phyloP scores from a whole-genome alignment of 192 early-diverging fungal species.

The Umbelopsis ramanniana region DNA sequence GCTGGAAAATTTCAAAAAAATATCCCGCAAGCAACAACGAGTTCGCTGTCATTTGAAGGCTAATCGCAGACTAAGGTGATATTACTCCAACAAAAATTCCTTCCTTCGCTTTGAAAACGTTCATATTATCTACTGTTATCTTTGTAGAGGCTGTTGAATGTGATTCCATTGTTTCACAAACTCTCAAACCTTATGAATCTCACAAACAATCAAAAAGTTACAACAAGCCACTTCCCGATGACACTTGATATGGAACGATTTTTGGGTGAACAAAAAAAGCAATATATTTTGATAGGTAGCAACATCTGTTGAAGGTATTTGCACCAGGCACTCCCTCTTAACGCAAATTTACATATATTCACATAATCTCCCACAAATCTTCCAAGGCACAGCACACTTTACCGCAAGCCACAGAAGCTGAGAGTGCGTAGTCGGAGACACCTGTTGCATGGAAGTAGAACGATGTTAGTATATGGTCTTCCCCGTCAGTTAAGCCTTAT shows the following conservation, averaged over 20 bases:
- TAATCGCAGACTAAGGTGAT: no score
- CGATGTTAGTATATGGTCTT: not conserved
- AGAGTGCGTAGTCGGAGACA: conserved; percentile 92
- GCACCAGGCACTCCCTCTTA: conserved; percentile 24
- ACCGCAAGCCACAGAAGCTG: conserved; percentile 92
- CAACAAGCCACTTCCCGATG: not conserved
- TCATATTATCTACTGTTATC: no score
- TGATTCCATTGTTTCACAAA: no score
- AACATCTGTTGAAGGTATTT: conserved; percentile 26
- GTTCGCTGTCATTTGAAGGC: no score
- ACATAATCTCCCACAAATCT: conserved; percentile 87
- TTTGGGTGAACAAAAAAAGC: conserved; percentile 24
- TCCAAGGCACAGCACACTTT: conserved; percentile 91
- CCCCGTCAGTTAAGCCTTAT: not conserved
- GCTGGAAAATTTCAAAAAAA: no score
- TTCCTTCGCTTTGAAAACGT: no score
- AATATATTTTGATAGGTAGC: conserved; percentile 18
- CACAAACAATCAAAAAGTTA: no score
- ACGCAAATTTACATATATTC: conserved; percentile 29
- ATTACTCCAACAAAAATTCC: no score
- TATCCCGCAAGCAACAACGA: no score
- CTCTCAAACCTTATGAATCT: no score
- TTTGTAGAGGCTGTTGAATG: no score
- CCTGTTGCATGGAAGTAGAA: conserved; percentile 17
- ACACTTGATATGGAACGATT: not conserved